Percentiles rank a stretch among this genome's conserved stretches.
Evolutionary conservation across 164 flowering plant genomes (phyloP).

Genomic region (Malania oleifera): DNA sequence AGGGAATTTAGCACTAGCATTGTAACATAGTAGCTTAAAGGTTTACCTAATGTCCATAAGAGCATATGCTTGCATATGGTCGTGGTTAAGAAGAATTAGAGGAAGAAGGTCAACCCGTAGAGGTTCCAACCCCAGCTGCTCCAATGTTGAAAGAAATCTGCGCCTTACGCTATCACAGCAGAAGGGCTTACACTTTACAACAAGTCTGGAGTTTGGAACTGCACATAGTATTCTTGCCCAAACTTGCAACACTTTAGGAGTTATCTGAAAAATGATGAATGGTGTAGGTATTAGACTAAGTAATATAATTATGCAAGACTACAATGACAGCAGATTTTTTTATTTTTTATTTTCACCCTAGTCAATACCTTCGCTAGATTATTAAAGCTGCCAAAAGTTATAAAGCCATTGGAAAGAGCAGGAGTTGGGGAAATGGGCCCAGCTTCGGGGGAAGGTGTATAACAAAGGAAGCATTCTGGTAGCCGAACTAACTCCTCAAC

Average conservation of each 20-base stretch:
- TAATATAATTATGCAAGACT: background rate
- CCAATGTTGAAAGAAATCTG: slow-evolving; percentile 80
- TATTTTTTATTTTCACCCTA: background rate
- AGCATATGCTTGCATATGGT: slow-evolving; percentile 97
- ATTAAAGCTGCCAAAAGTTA: slow-evolving; percentile 97
- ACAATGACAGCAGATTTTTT: background rate
- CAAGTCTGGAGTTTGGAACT: slow-evolving; percentile 94
- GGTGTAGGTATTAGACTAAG: background rate
- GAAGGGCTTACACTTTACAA: slow-evolving; percentile 96
- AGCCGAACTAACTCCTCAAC: slow-evolving; percentile 88
- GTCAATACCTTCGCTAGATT: slow-evolving; percentile 88
- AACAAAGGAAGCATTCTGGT: slow-evolving; percentile 90
- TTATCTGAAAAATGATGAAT: slow-evolving; percentile 52
- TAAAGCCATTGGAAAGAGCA: slow-evolving; percentile 85
- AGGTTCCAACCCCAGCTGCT: slow-evolving; percentile 87
- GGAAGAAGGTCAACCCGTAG: slow-evolving; percentile 97
- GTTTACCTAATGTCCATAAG: slow-evolving; percentile 94
- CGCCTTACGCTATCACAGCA: slow-evolving; percentile 88
- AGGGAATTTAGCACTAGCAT: background rate
- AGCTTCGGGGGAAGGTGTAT: slow-evolving; percentile 95
- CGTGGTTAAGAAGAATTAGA: slow-evolving; percentile 92
- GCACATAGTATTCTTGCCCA: slow-evolving; percentile 96
- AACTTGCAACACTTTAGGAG: slow-evolving; percentile 91
- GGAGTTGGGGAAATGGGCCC: slow-evolving; percentile 85
- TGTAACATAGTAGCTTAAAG: background rate